Evolutionary conservation across 306 rosid species (phyloP).

Genomic region (Ochetophila trinervis): DNA sequence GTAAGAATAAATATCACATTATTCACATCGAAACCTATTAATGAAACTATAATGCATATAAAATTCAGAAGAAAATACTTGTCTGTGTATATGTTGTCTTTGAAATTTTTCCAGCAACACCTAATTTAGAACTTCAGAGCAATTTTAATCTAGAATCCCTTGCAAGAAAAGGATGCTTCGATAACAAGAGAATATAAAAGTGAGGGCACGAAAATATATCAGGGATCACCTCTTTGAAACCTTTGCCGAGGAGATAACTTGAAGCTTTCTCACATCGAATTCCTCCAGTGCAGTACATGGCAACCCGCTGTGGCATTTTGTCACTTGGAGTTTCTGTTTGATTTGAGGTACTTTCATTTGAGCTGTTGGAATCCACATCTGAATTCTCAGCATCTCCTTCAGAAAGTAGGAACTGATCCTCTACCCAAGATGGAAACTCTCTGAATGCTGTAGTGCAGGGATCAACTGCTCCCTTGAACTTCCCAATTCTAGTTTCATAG

Average conservation of each 20-base stretch:
- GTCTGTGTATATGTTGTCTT: not conserved
- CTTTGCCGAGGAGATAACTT: conserved; percentile 81
- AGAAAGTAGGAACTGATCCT: conserved; percentile 50
- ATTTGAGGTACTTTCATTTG: conserved; percentile 33
- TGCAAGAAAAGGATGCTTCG: not conserved
- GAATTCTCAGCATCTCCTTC: conserved; percentile 25
- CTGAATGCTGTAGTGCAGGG: conserved; percentile 77
- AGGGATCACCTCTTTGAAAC: conserved; percentile 77
- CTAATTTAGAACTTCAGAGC: too few species aligned
- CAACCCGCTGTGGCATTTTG: conserved; percentile 60
- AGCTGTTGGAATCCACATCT: conserved; percentile 23
- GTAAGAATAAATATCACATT: too few species aligned
- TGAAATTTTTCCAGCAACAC: not conserved
- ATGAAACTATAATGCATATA: too few species aligned
- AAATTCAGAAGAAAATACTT: too few species aligned
- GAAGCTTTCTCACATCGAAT: conserved; percentile 98
- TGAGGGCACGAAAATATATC: not conserved
- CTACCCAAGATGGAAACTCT: conserved; percentile 91
- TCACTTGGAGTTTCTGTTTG: conserved; percentile 34
- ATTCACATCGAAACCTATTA: too few species aligned
- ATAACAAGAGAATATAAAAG: not conserved
- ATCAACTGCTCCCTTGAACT: conserved; percentile 91
- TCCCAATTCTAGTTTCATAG: conserved; percentile 91
- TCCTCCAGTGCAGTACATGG: conserved; percentile 99
- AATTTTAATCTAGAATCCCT: not conserved